Conservation (phyloP, 1,284 basidiomycete genomes). For the Sphaerobolus stellatus region DNA sequence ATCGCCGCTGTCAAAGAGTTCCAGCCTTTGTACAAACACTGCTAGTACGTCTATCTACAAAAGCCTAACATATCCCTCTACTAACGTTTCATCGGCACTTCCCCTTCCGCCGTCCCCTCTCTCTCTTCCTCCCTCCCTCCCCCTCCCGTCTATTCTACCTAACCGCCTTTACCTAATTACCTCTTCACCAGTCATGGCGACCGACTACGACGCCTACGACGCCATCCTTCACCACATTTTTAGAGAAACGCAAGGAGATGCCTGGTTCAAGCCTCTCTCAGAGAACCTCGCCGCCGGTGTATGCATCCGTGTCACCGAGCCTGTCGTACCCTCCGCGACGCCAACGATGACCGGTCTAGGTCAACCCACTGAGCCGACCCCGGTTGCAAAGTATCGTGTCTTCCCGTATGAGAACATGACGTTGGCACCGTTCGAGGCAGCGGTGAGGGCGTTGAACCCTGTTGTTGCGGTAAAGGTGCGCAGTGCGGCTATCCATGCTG, state of each 20-base stretch:
- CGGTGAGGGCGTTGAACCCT: conserved; percentile 69
- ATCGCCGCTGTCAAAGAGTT: neutral
- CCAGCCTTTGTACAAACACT: too few species aligned
- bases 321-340: conserved; percentile 29
- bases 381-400: conserved; percentile 49
- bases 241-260: conserved; percentile 63
- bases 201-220: conserved; percentile 75
- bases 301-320: conserved; percentile 59
- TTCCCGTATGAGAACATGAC: conserved; percentile 65
- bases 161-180: conserved; percentile 3
- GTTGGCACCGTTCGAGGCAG: conserved; percentile 69
- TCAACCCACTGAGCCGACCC: neutral
- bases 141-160: conserved; percentile 2
- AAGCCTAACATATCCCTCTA: too few species aligned
- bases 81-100: too few species aligned
- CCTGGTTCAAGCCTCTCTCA: conserved; percentile 74
- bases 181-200: conserved; percentile 25
- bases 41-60: neutral
- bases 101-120: neutral
- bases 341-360: neutral
- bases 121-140: conserved; percentile 13
- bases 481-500: conserved; percentile 78
- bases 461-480: conserved; percentile 79
- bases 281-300: conserved; percentile 70
- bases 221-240: conserved; percentile 69